Evolutionary conservation across 495 filamentous ascomycete species (phyloP).

Genomic region (Paragyromitra xinjiangensis): DNA sequence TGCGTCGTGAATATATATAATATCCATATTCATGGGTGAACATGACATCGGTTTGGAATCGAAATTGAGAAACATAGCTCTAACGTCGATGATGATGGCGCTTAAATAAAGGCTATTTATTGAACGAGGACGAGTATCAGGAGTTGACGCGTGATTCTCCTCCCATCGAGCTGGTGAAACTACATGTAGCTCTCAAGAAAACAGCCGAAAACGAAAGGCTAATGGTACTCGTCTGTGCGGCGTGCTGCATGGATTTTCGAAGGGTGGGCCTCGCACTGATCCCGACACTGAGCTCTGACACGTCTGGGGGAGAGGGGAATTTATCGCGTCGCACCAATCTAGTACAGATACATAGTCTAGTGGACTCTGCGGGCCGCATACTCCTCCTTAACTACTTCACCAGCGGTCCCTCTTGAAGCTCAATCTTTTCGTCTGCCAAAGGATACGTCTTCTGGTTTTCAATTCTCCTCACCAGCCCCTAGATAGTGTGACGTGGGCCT

Average conservation of each 20-base stretch:
- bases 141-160: conserved; percentile 16
- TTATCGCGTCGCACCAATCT: conserved; percentile 25
- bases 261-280: conserved; percentile 5
- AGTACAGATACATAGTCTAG: conserved; percentile 14
- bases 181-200: conserved; percentile 33
- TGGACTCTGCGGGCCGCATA: conserved; percentile 18
- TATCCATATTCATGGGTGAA: neutral
- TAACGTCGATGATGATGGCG: conserved; percentile 7
- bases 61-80: conserved; percentile 7
- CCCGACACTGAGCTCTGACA: conserved; percentile 8
- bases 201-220: conserved; percentile 37
- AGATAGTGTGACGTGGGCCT: conserved; percentile 49
- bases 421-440: conserved; percentile 10
- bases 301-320: conserved; percentile 6
- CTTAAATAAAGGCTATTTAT: conserved; percentile 23
- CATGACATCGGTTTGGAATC: neutral
- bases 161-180: conserved; percentile 28
- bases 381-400: neutral
- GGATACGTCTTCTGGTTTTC: conserved; percentile 17
- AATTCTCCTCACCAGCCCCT: conserved; percentile 21
- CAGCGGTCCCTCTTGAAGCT: neutral
- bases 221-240: conserved; percentile 36
- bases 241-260: conserved; percentile 4
- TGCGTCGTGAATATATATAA: neutral
- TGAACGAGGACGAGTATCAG: conserved; percentile 6